Percentiles rank a stretch among this genome's conserved stretches.
Evolutionary conservation across 2,329 filamentous ascomycete species (phyloP).

Genomic region (Colletotrichum graminicola): DNA sequence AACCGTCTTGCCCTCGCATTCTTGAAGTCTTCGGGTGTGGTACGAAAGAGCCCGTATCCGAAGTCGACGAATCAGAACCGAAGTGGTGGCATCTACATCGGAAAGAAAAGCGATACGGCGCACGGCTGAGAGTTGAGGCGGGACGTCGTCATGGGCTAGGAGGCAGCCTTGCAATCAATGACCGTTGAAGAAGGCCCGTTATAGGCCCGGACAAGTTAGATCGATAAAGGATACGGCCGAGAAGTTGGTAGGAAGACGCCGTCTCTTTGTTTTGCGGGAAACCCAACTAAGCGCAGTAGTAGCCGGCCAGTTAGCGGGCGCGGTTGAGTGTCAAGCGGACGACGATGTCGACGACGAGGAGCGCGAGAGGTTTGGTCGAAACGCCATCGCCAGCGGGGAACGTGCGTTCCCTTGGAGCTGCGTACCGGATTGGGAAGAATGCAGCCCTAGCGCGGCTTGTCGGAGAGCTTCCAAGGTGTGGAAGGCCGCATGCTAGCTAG

Average conservation of each 20-base stretch:
- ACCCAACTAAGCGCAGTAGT: slow-evolving; percentile 33
- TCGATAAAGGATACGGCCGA: slow-evolving; percentile 38
- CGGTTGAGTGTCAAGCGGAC: slow-evolving; percentile 24
- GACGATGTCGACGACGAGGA: slow-evolving; percentile 25
- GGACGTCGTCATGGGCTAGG: slow-evolving; percentile 12
- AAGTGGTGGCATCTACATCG: slow-evolving; percentile 26
- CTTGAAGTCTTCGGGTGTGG: slow-evolving; percentile 11
- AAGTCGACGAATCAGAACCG: slow-evolving; percentile 1
- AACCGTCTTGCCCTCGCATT: not conserved
- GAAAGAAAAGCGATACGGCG: slow-evolving; percentile 20
- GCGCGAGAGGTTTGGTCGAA: slow-evolving; percentile 23
- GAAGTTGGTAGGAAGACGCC: slow-evolving; percentile 37
- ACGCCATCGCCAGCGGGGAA: slow-evolving; percentile 30
- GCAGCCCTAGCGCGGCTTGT: slow-evolving; percentile 29
- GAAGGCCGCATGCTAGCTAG: slow-evolving; percentile 33
- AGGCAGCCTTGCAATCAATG: slow-evolving; percentile 25
- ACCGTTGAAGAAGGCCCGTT: slow-evolving; percentile 40
- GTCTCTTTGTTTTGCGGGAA: slow-evolving; percentile 40
- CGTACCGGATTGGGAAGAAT: slow-evolving; percentile 35
- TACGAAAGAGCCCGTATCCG: not conserved
- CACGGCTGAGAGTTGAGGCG: slow-evolving; percentile 12
- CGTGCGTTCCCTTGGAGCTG: slow-evolving; percentile 36
- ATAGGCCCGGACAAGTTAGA: slow-evolving; percentile 21
- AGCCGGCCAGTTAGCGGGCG: slow-evolving; percentile 16
- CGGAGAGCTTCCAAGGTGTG: slow-evolving; percentile 8